A percentile compares a stretch with the other conserved stretches of the same genome.
Evolutionary conservation across 2,329 filamentous ascomycete genomes (phyloP).

Genomic region (Monosporascus sp.): DNA sequence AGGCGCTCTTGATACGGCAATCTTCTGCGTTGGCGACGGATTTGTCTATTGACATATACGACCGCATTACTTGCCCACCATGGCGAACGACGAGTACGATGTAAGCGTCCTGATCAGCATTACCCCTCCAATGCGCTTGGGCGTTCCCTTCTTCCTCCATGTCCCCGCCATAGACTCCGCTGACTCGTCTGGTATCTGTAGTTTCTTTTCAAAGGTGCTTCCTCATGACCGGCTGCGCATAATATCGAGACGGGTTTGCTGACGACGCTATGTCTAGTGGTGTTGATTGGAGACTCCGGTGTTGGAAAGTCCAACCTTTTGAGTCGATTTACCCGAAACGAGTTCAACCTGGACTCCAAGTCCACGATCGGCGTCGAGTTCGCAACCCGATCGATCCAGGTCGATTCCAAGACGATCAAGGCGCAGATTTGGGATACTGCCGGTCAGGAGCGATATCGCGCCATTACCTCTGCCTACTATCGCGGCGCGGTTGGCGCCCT

Average conservation of each 20-base stretch:
- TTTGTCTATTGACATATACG: not conserved
- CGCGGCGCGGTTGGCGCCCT: conserved; percentile 94
- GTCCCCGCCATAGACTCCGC: not conserved
- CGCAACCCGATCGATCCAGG: conserved; percentile 95
- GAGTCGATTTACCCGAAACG: conserved; percentile 98
- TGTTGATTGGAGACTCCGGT: conserved; percentile 97
- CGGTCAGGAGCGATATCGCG: conserved; percentile 96
- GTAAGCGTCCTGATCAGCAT: conserved; percentile 52
- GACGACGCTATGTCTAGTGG: conserved; percentile 54
- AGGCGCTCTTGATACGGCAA: not conserved
- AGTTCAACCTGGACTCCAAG: conserved; percentile 99
- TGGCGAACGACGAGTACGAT: conserved; percentile 99
- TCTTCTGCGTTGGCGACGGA: not conserved
- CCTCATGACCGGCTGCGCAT: conserved; percentile 20
- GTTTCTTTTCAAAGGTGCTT: conserved; percentile 97
- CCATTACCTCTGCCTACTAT: conserved; percentile 99
- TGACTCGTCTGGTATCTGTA: conserved; percentile 40
- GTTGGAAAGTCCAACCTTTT: conserved; percentile 99
- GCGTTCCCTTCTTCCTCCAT: conserved; percentile 15
- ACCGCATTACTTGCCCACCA: conserved; percentile 42
- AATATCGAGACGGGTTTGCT: conserved; percentile 19
- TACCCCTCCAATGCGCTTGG: conserved; percentile 13
- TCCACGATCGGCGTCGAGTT: conserved; percentile 99
- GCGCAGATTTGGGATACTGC: conserved; percentile 99
- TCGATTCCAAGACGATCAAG: conserved; percentile 99